phyloP scores from a whole-genome alignment of 2,329 filamentous ascomycete species.

The Aspergillus hortae region DNA sequence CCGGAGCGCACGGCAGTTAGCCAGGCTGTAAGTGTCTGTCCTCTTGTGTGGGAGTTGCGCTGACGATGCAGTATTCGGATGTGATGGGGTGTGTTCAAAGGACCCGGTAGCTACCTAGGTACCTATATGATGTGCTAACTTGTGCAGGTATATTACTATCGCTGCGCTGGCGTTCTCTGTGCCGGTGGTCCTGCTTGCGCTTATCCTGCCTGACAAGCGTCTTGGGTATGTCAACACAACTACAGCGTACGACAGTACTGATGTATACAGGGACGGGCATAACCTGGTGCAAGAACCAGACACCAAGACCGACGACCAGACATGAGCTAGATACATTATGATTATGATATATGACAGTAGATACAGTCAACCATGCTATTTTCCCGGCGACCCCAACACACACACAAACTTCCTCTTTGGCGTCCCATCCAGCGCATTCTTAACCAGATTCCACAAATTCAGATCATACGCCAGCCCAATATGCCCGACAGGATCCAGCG shows the following conservation, averaged over 20 bases:
- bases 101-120: no score
- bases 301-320: not conserved
- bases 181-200: slow-evolving; percentile 22
- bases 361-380: slow-evolving; percentile 8
- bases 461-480: slow-evolving; percentile 37
- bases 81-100: slow-evolving; percentile 20
- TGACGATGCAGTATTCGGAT: slow-evolving; percentile 25
- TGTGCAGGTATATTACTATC: slow-evolving; percentile 25
- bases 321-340: not conserved
- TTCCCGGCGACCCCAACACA: slow-evolving; percentile 28
- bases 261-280: slow-evolving; percentile 15
- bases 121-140: slow-evolving; percentile 4
- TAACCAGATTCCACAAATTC: slow-evolving; percentile 39
- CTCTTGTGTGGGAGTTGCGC: not conserved
- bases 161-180: slow-evolving; percentile 27
- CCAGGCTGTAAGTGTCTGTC: slow-evolving; percentile 26
- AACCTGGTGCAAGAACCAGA: slow-evolving; percentile 14
- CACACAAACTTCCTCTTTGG: slow-evolving; percentile 26
- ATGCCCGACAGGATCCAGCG: slow-evolving; percentile 33
- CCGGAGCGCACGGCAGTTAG: slow-evolving; percentile 42
- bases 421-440: slow-evolving; percentile 31
- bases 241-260: not conserved
- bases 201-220: slow-evolving; percentile 25
- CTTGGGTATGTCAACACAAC: slow-evolving; percentile 17
- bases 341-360: not conserved